Evolutionary conservation across 225 moss, liverwort and hornwort genomes (phyloP).

Genomic region (Sphagnum tenellum): DNA sequence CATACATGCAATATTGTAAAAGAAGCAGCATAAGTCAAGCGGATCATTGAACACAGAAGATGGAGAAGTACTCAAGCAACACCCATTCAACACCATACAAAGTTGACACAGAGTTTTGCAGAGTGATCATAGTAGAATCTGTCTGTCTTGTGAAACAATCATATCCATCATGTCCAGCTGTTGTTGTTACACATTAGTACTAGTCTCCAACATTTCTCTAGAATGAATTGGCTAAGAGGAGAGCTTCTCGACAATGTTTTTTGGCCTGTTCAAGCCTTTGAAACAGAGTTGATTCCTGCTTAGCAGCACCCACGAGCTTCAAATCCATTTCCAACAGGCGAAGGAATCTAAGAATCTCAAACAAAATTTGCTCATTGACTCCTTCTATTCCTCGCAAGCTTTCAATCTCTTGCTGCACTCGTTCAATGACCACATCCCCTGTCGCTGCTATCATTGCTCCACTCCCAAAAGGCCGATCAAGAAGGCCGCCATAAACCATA

Average conservation of each 20-base stretch:
- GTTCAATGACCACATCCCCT: conserved; percentile 73
- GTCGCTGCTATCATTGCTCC: conserved; percentile 61
- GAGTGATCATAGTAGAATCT: too few relatives aligned
- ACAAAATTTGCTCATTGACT: conserved; percentile 65
- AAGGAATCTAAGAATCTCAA: conserved; percentile 66
- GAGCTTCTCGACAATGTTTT: conserved; percentile 52
- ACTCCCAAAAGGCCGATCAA: conserved; percentile 56
- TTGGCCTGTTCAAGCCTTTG: conserved; percentile 56
- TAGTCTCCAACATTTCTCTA: conserved; percentile 7
- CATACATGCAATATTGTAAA: too few relatives aligned
- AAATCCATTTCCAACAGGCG: conserved; percentile 74
- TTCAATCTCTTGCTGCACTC: conserved; percentile 52
- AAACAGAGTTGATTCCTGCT: conserved; percentile 58
- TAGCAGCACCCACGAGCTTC: conserved; percentile 61
- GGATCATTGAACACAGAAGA: too few relatives aligned
- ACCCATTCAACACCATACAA: too few relatives aligned
- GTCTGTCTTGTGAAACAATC: too few relatives aligned
- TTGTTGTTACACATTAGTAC: too few relatives aligned
- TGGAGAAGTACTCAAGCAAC: too few relatives aligned
- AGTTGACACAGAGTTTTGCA: too few relatives aligned
- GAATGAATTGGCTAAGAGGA: conserved; percentile 45
- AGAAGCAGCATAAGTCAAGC: too few relatives aligned
- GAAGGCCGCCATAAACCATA: conserved; percentile 45
- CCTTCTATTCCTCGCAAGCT: conserved; percentile 21
- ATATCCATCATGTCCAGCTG: too few relatives aligned